Conservation (phyloP, 805 yeast species). For the Candida ascalaphidarum region DNA sequence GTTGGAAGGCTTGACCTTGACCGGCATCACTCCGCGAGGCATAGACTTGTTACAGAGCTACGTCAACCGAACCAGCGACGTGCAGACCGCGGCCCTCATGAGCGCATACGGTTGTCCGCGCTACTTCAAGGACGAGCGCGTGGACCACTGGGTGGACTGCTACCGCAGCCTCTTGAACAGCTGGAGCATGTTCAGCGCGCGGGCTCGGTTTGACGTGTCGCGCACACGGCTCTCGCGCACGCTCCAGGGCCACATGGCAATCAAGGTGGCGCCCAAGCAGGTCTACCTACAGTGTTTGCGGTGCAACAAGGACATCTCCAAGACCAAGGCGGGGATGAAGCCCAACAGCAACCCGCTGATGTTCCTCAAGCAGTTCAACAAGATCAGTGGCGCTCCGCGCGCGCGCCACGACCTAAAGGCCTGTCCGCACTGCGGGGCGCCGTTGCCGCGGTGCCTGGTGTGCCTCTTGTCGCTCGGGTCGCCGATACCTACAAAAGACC, state of each 20-base stretch:
- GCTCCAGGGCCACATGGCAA: slow-evolving; percentile 36
- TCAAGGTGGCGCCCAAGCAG: slow-evolving; percentile 57
- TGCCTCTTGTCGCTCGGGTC: slow-evolving; percentile 76
- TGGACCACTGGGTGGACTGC: slow-evolving; percentile 69
- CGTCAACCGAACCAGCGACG: slow-evolving; percentile 82
- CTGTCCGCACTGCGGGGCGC: slow-evolving; percentile 84
- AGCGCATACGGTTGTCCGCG: slow-evolving; percentile 78
- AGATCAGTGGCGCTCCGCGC: too few relatives aligned
- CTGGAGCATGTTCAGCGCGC: slow-evolving; percentile 67
- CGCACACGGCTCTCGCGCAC: slow-evolving; percentile 57
- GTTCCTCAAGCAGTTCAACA: slow-evolving; percentile 28
- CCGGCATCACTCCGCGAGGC: slow-evolving; percentile 87
- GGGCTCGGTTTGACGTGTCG: slow-evolving; percentile 82
- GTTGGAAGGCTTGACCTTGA: slow-evolving; percentile 79
- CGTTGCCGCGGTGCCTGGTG: slow-evolving; percentile 85
- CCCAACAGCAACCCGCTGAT: slow-evolving; percentile 6
- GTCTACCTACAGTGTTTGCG: slow-evolving; percentile 72
- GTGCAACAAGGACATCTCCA: slow-evolving; percentile 68
- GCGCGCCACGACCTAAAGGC: slow-evolving; percentile 18
- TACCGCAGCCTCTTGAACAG: slow-evolving; percentile 65
- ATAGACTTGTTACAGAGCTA: slow-evolving; percentile 76
- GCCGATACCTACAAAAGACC: slow-evolving; percentile 38
- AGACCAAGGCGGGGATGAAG: slow-evolving; percentile 10
- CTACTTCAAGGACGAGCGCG: slow-evolving; percentile 66
- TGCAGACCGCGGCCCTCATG: slow-evolving; percentile 83